Conservation (phyloP, 768 basidiomycete genomes). For the Cystobasidium tubakii region DNA sequence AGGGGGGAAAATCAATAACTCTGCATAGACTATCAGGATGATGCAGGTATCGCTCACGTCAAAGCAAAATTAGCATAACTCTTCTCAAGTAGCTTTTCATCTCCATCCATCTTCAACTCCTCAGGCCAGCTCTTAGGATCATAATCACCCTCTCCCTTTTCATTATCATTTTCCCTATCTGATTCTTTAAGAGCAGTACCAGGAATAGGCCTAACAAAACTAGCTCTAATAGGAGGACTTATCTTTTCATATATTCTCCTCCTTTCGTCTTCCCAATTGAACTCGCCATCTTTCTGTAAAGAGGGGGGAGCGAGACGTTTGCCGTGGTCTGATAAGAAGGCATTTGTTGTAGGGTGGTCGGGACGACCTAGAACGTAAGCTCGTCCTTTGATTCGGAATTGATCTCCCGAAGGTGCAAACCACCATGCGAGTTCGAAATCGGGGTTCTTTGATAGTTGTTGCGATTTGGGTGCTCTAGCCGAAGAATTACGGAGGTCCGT, state of each 20-base stretch:
- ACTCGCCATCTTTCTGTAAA: constrained; percentile 44
- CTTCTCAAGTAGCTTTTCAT: constrained; percentile 12
- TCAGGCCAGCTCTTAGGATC: constrained; percentile 10
- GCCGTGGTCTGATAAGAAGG: constrained; percentile 48
- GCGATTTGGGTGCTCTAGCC: constrained; percentile 40
- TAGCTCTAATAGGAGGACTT: constrained; percentile 62
- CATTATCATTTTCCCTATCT: constrained; percentile 8
- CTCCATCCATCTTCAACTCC: constrained; percentile 31
- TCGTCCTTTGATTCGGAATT: constrained; percentile 64
- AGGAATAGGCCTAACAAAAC: constrained; percentile 65
- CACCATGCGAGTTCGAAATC: constrained; percentile 68
- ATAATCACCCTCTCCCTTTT: constrained; percentile 14
- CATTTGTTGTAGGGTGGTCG: constrained; percentile 49
- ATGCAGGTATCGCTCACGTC: not conserved
- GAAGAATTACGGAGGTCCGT: not conserved
- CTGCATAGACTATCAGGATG: not conserved
- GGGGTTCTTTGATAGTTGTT: constrained; percentile 37
- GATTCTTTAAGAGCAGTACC: constrained; percentile 46
- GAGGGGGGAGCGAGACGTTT: constrained; percentile 34
- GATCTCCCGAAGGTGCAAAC: constrained; percentile 62
- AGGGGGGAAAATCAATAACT: not conserved
- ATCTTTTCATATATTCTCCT: constrained; percentile 58
- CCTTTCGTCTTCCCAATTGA: constrained; percentile 62
- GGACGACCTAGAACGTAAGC: constrained; percentile 59
- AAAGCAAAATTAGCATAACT: constrained; percentile 31